Evolutionary conservation across 1,139 yeast species (phyloP).

Genomic region (Zygoascus sp.): DNA sequence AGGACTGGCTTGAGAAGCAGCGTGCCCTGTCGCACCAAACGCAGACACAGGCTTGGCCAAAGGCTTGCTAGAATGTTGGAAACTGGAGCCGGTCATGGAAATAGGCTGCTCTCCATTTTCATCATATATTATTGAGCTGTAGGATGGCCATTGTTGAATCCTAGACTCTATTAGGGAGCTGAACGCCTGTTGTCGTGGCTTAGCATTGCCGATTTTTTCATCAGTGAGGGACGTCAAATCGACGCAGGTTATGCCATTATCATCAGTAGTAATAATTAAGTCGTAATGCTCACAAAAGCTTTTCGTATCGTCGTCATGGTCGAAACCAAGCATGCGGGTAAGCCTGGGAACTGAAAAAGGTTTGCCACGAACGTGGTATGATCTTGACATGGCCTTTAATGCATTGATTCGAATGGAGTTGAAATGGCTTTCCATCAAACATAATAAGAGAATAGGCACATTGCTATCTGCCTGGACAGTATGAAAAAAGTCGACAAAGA

Average conservation of each 20-base stretch:
- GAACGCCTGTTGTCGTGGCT: slow-evolving; percentile 3
- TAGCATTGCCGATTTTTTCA: slow-evolving; percentile 1
- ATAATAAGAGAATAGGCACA: slow-evolving; percentile 68
- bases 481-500: slow-evolving; percentile 63
- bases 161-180: background rate
- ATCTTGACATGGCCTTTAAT: slow-evolving; percentile 58
- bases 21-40: no score
- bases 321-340: slow-evolving; percentile 58
- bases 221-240: slow-evolving; percentile 42
- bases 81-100: background rate
- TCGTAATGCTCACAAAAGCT: slow-evolving; percentile 64
- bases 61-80: background rate
- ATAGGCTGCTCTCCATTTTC: background rate
- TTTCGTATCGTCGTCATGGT: slow-evolving; percentile 48
- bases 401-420: slow-evolving; percentile 78
- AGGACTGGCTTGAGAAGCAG: no score
- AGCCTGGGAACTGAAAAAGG: slow-evolving; percentile 53
- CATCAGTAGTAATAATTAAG: slow-evolving; percentile 45
- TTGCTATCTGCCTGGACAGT: slow-evolving; percentile 43
- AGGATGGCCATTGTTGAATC: background rate
- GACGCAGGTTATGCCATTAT: slow-evolving; percentile 43
- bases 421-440: slow-evolving; percentile 74
- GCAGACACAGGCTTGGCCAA: background rate
- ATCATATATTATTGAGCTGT: background rate
- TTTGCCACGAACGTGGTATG: slow-evolving; percentile 68